Evolutionary conservation across 768 basidiomycete genomes (phyloP), one percentile per base, ranked within the genome.

Genomic region (Kwoniella newhampshirensis): DNA sequence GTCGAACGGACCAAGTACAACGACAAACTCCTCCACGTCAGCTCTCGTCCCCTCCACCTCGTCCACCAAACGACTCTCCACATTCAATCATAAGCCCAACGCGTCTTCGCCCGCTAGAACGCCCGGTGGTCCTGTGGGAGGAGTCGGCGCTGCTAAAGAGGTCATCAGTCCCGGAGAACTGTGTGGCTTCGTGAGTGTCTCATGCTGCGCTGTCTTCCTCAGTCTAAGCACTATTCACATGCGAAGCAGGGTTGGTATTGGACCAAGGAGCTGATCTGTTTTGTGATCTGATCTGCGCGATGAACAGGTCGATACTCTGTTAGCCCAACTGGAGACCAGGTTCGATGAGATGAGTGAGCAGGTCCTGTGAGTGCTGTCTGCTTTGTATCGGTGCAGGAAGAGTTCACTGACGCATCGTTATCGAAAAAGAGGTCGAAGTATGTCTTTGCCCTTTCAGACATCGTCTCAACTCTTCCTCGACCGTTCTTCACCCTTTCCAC

Each of bases 331-430:
- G n/a, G 91, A 96, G 68, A 67, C 82, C 45, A 89, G 89, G 62
- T 94, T 96, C 68, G 90, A 94, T 66, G 87, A 91, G 50, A 93
- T 93, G 90, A 93, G 91, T 28, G 81, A 81, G 18, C 88, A 93
- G 74, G 89, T 96, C 61, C 81, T 94, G 60, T 73, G 49, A 61
- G 75, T 70, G 18, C 12, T 9, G 11, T 7, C 17, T 20, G 13
- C n/a, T n/a, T n/a, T n/a, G n/a, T n/a, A n/a, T n/a, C n/a, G n/a
- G n/a, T n/a, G n/a, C n/a, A n/a, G n/a, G n/a, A n/a, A n/a, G n/a
- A n/a, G n/a, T n/a, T n/a, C n/a, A n/a, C n/a, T n/a, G n/a, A n/a
- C n/a, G n/a, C n/a, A n/a, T n/a, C n/a, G n/a, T 12, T 26, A 44
- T 39, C 3, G n/a, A 4, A 15, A 23, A 20, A 54, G 39, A n/a